Evolutionary conservation across 2,329 filamentous ascomycete genomes (phyloP), one percentile per base, ranked within the genome.

Genomic region (Leptosphaerulina australis): DNA sequence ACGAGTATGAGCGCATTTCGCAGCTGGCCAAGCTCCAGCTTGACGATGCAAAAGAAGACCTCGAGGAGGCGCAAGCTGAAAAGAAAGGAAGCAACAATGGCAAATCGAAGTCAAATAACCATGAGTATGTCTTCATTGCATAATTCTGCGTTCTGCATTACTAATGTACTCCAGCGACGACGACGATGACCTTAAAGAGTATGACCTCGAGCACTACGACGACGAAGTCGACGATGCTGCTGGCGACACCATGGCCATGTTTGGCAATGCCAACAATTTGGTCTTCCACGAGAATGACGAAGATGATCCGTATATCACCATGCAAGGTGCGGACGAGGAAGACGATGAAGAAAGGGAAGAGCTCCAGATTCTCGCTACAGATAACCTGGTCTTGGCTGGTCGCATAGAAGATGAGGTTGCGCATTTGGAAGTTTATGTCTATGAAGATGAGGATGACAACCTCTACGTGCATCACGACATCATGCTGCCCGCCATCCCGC

Each of bases 401-500:
- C 93, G 96, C 77, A 88, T 97, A 41, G 94, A 99, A 75, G 94
- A 99, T 65, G 94, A 99, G 71, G 87, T 99, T 54, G 93, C 94
- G 14, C 93, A 97, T 74, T 81, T 99, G 20, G 94, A 99, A 73
- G 88, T 97, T 15, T 97, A 97, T 68, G 91, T 99, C 21, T 99
- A 97, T 76, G 94, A 99, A 74, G 94, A 97, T 64, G 85, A 85
- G 55, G 89, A 87, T 34, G 94, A 97, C 76, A 99, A 99, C 72
- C 86, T 99, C 54, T 99, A 99, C 73, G 93, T 99, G 18, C 94
- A 99, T 77, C 94, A 99, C 82, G 94, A 99, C 74, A 96, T 99
- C 65, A 97, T 99, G 93, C 83, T 99, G 47, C 94, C 94, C 24
- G 93, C 93, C 18, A 96, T 99, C 68, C 94, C 94, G 9, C 84